These are phyloP conservation scores for Dioszegia crocea DNA, from an alignment of 768 basidiomycete genomes.

Conservation along the genomic window DNA sequence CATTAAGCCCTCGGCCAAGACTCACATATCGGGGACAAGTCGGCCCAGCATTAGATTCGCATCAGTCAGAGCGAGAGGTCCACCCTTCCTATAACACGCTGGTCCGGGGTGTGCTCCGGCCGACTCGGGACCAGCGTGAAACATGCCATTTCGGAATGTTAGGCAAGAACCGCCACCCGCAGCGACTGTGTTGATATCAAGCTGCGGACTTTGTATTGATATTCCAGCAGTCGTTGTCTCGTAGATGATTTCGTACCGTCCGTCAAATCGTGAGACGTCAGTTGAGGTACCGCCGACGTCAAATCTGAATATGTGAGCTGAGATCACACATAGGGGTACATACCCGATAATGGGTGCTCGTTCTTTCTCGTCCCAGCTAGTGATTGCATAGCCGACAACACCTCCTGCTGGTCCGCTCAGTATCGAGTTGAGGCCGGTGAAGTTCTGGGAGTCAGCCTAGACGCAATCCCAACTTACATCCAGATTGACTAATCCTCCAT, in stretches of 20 bases:
- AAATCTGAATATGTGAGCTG: constrained; percentile 54
- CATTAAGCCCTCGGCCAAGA: neutral
- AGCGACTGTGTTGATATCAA: constrained; percentile 83
- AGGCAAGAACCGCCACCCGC: constrained; percentile 91
- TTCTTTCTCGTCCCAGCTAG: constrained; percentile 71
- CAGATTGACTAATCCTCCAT: constrained; percentile 54
- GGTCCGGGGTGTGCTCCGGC: constrained; percentile 93
- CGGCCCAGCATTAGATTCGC: constrained; percentile 74
- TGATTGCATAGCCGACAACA: constrained; percentile 87
- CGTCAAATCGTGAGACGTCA: constrained; percentile 87
- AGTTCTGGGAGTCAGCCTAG: constrained; percentile 60
- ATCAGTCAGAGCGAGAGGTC: constrained; percentile 58
- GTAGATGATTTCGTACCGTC: constrained; percentile 83
- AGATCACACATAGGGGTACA: neutral
- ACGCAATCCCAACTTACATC: constrained; percentile 47
- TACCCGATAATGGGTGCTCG: constrained; percentile 68
- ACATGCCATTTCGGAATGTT: constrained; percentile 81
- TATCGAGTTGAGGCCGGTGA: constrained; percentile 88
- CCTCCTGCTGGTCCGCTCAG: constrained; percentile 84
- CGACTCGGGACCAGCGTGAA: constrained; percentile 82
- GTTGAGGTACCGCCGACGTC: constrained; percentile 95
- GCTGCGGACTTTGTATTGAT: constrained; percentile 83
- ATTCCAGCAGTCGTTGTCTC: constrained; percentile 95
- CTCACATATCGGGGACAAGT: constrained; percentile 67
- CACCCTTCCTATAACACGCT: constrained; percentile 64